These are phyloP conservation scores for Alternaria solani DNA, from an alignment of 2,329 filamentous ascomycete genomes.

Conservation along the genomic window DNA sequence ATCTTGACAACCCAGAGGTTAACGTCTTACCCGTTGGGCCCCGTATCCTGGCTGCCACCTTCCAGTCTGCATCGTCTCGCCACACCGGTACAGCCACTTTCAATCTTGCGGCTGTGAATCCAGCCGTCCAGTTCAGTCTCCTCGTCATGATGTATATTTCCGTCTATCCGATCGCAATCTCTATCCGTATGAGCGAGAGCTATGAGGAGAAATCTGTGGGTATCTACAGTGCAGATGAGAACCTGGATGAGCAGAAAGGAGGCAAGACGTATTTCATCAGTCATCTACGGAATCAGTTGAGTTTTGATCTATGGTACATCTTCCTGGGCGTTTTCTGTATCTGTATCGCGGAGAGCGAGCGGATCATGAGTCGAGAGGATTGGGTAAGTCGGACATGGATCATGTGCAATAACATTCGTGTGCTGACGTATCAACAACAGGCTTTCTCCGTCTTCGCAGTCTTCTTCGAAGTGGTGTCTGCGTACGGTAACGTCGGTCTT, in stretches of 20 bases:
- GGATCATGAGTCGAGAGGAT: conserved; percentile 69
- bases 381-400: conserved; percentile 33
- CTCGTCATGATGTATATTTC: conserved; percentile 99
- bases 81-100: conserved; percentile 90
- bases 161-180: conserved; percentile 95
- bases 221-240: conserved; percentile 66
- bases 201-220: conserved; percentile 91
- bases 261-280: conserved; percentile 78
- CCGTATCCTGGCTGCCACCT: conserved; percentile 83
- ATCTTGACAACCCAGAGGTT: conserved; percentile 77
- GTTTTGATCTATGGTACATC: conserved; percentile 97
- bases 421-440: background rate
- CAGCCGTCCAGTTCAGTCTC: conserved; percentile 91
- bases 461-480: conserved; percentile 53
- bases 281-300: conserved; percentile 90
- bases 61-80: conserved; percentile 87
- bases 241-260: conserved; percentile 63
- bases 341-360: conserved; percentile 80
- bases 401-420: no score
- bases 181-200: conserved; percentile 90
- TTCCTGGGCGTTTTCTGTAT: conserved; percentile 94
- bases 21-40: conserved; percentile 73
- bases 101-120: conserved; percentile 79
- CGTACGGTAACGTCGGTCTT: conserved; percentile 83
- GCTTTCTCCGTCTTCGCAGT: conserved; percentile 59